Evolutionary conservation across 2,329 filamentous ascomycete genomes (phyloP).

Genomic region (Graphilbum sp.): DNA sequence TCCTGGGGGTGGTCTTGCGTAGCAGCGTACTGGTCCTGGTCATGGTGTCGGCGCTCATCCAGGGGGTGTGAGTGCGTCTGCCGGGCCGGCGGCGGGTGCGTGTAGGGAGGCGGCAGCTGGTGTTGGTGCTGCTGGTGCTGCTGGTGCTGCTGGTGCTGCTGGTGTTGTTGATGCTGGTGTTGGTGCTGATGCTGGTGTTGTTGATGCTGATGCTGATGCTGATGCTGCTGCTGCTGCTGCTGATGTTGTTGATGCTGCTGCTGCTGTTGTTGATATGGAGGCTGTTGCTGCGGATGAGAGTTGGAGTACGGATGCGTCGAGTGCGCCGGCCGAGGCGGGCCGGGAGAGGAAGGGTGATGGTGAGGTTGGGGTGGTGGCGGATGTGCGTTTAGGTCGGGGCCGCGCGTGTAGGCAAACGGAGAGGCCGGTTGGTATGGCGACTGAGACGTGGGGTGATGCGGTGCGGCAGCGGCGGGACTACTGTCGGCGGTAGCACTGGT

Average conservation of each 20-base stretch:
- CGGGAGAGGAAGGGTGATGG: constrained; percentile 5
- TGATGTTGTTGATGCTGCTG: no score
- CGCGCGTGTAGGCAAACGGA: constrained; percentile 19
- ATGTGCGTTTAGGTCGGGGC: constrained; percentile 19
- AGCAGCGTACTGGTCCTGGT: constrained; percentile 35
- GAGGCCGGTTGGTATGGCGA: constrained; percentile 22
- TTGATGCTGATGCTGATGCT: no score
- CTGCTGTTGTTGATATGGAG: no score
- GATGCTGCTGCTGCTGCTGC: no score
- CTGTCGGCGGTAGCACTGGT: background rate
- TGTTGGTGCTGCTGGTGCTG: no score
- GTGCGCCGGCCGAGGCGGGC: background rate
- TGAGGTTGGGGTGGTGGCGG: constrained; percentile 10
- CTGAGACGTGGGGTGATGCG: constrained; percentile 18
- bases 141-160: no score
- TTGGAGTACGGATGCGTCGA: no score
- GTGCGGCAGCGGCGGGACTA: constrained; percentile 15
- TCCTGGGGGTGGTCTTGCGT: constrained; percentile 33
- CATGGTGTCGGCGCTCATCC: constrained; percentile 40
- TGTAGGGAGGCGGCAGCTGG: background rate
- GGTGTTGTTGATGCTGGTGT: no score
- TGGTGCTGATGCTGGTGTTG: no score
- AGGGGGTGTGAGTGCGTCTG: background rate
- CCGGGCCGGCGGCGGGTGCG: background rate
- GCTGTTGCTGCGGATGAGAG: no score